Evolutionary conservation across 345 rosid genomes (phyloP), one percentile per base, ranked within the genome.

Genomic region (Conringia planisiliqua): DNA sequence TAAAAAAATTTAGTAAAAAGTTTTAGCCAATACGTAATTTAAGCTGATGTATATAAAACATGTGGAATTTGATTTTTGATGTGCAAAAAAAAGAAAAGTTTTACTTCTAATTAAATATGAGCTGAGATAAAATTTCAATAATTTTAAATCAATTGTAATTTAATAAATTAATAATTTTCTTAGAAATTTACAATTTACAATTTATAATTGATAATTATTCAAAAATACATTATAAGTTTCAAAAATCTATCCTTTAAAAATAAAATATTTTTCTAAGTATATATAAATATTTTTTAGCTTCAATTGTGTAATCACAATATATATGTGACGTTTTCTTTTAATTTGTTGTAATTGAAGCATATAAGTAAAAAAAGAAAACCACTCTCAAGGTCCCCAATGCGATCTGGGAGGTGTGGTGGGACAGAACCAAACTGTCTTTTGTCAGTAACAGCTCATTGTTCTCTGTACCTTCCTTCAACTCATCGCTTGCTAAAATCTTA

Each of bases 391-490:
- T 76, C 66, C 75, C 54, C 50, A 70, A 70, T 64, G 71, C 35
- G 80, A 76, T 70, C 51, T 54, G 40, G 57, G 43, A 56, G 76
- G 55, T 65, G 62, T 71, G 62, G 80, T 77, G 76, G 72, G 73
- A 65, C 72, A 65, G 29, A 63, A 58, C 33, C 48, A 50, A 71
- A 77, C 68, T 77, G 77, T 77, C 80, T 57, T 71, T 64, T 77
- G 80, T 65, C 81, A 71, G 77, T 48, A 39, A 71, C 81, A 77
- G 77, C 81, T 77, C 81, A 71, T 77, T 77, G 80, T 66, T 64
- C 80, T 77, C 77, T 77, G 80, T 64, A 77, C 39, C 55, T 47
- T 71, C 55, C 58, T 47, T 71, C n/a, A 56, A 43, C 60, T 48
- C 67, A 26, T 29, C 26, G 4, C 62, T 71, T 66, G 24, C 47